Evolutionary conservation across 176 grass and related monocot genomes (phyloP).

Genomic region (Zoysia pacifica): DNA sequence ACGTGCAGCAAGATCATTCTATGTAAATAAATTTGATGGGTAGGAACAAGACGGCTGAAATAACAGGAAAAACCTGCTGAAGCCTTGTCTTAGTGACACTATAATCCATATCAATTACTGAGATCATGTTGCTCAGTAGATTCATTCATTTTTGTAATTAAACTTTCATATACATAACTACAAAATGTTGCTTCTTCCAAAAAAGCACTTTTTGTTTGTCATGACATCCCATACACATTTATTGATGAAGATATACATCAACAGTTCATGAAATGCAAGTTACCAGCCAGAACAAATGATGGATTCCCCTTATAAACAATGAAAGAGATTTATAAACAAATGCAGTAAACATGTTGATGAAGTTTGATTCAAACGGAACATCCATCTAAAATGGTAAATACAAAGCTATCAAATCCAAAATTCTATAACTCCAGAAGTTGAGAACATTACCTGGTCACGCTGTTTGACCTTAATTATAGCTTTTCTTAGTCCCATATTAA

Average conservation of each 20-base stretch:
- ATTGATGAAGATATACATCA: background rate
- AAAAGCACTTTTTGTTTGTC: too few relatives aligned
- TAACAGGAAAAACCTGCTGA: background rate
- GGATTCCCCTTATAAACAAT: constrained; percentile 18
- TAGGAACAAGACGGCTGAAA: too few relatives aligned
- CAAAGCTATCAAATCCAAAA: constrained; percentile 23
- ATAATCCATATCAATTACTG: background rate
- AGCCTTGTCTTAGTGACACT: constrained; percentile 9
- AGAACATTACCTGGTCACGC: constrained; percentile 79
- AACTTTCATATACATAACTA: background rate
- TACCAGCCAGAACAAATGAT: background rate
- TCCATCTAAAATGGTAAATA: constrained; percentile 19
- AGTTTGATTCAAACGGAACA: constrained; percentile 8
- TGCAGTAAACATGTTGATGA: constrained; percentile 16
- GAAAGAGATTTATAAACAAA: constrained; percentile 5
- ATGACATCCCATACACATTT: too few relatives aligned
- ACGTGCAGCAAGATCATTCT: background rate
- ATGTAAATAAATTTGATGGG: too few relatives aligned
- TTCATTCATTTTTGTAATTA: background rate
- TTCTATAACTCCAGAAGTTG: constrained; percentile 21
- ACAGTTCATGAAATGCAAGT: constrained; percentile 14
- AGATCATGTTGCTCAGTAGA: background rate
- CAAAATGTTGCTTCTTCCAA: too few relatives aligned
- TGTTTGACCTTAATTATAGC: constrained; percentile 73
- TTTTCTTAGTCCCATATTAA: constrained; percentile 48